Evolutionary conservation across 2,329 filamentous ascomycete species (phyloP), one percentile per base, ranked within the genome.

Genomic region (Knoxdaviesia proteae): DNA sequence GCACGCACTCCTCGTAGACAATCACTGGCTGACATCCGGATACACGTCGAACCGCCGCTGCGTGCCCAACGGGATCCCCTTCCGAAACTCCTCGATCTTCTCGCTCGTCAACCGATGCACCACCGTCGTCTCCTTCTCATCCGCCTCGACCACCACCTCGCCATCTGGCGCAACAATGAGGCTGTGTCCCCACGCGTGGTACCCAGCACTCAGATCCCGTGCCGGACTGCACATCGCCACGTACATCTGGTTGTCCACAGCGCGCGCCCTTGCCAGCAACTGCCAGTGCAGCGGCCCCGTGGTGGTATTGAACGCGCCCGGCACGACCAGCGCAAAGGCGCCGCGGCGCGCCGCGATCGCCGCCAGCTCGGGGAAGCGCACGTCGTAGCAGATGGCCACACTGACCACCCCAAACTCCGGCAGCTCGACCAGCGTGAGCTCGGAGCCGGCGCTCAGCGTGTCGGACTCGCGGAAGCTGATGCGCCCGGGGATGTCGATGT

Each of bases 21-120:
- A 20, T 20, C 20, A 20, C 8, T 71, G 60, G 53, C 77, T 86
- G 33, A 98, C 75, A 65, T 98, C 87, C 0, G 84, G 81, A 58
- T 98, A 98, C 20, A 98, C 80, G 59, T 98, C 90, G 56, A 94
- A 98, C 50, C 90, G 68, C 53, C 90, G 71, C 68, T 98, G 90
- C 11, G 69, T 71, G 52, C 77, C 75, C 42, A 96, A 66, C 3
- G 90, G 90, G 50, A 98, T 94, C 5, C 79, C 79, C 58, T 72
- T 84, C 56, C 88, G 73, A 39, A 77, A 74, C 60, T 82, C 77
- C 44, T 76, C 72, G 51, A 96, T 82, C 52, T 67, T 71, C 7
- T 69, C 73, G 5, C 67, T 70, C 34, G 73, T 67, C 53, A 94
- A 58, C 45, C 87, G 78, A 38, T 75, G 80, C 55, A 77, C 73